Evolutionary conservation across 2,329 filamentous ascomycete genomes (phyloP).

Genomic region (Colletotrichum neosansevieriae): DNA sequence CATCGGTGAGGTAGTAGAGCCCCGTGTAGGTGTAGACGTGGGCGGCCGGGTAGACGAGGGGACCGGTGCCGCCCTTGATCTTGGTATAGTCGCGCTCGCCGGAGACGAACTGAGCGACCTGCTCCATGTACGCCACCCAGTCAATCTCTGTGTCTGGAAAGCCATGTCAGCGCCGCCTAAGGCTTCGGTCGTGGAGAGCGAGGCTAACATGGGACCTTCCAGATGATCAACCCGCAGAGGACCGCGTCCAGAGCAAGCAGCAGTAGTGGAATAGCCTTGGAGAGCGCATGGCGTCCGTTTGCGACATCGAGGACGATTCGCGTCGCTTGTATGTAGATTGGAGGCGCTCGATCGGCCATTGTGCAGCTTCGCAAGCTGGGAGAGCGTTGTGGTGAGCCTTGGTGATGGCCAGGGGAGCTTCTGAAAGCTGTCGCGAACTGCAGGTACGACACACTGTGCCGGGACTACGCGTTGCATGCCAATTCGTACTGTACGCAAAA

Average conservation of each 20-base stretch:
- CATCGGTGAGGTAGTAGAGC: conserved; percentile 81
- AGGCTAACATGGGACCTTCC: conserved; percentile 83
- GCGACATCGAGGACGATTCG: conserved; percentile 56
- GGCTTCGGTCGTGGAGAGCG: not conserved
- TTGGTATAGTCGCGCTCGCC: conserved; percentile 91
- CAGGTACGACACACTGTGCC: conserved; percentile 26
- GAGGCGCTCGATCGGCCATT: conserved; percentile 38
- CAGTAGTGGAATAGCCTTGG: conserved; percentile 65
- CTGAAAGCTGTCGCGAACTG: conserved; percentile 37
- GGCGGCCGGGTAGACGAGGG: conserved; percentile 92
- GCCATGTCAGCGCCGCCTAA: conserved; percentile 6
- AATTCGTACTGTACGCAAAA: conserved; percentile 7
- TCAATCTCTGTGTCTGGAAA: conserved; percentile 91
- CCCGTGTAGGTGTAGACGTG: conserved; percentile 92
- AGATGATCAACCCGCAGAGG: conserved; percentile 80
- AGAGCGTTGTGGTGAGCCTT: conserved; percentile 10
- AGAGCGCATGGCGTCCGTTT: conserved; percentile 62
- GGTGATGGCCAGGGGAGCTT: conserved; percentile 33
- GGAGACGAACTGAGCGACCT: conserved; percentile 80
- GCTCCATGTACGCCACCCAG: conserved; percentile 97
- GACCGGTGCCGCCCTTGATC: conserved; percentile 90
- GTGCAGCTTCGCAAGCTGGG: conserved; percentile 26
- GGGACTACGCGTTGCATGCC: no score
- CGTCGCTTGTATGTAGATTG: conserved; percentile 29
- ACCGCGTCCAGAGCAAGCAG: conserved; percentile 78